A percentile compares a stretch with the other conserved stretches of the same genome.
These are phyloP conservation scores for Kalaharituber pfeilii DNA, from an alignment of 2,329 filamentous ascomycete genomes.

Conservation along the genomic window DNA sequence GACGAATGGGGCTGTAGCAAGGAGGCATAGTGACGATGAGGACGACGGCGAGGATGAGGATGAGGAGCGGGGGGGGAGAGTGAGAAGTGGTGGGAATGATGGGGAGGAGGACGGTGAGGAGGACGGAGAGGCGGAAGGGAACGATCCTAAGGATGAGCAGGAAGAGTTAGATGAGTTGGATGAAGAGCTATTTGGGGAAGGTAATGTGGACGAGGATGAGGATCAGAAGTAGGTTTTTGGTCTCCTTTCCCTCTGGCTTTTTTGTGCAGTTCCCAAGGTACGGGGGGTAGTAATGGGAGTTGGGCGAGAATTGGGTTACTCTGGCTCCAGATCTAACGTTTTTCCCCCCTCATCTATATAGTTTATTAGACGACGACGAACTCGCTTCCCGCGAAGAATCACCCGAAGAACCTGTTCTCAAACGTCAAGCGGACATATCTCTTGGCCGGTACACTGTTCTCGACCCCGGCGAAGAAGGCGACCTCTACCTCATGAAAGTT, in stretches of 20 bases:
- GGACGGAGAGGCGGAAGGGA: conserved; percentile 8
- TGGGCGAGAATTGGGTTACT: too few species aligned
- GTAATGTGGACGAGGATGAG: conserved; percentile 15
- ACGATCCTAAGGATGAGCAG: conserved; percentile 1
- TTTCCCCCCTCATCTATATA: too few species aligned
- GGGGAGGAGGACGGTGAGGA: conserved; percentile 9
- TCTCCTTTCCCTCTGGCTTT: neutral
- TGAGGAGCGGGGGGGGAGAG: conserved; percentile 5
- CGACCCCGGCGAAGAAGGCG: conserved; percentile 11
- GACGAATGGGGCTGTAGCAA: conserved; percentile 1
- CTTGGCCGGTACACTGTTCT: conserved; percentile 18
- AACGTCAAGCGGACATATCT: conserved; percentile 14
- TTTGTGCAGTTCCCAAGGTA: too few species aligned
- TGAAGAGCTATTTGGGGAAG: conserved; percentile 18
- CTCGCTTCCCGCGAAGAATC: conserved; percentile 8
- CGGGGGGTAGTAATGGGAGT: too few species aligned
- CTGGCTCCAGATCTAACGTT: too few species aligned
- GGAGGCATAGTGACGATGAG: neutral
- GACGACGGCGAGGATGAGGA: conserved; percentile 9
- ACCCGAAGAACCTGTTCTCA: conserved; percentile 11
- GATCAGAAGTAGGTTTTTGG: neutral
- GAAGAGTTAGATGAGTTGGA: conserved; percentile 10
- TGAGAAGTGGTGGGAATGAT: neutral
- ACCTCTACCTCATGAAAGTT: conserved; percentile 47
- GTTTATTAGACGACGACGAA: conserved; percentile 12